Evolutionary conservation across 306 rosid species (phyloP), one percentile per base, ranked within the genome.

Genomic region (Vicia villosa): DNA sequence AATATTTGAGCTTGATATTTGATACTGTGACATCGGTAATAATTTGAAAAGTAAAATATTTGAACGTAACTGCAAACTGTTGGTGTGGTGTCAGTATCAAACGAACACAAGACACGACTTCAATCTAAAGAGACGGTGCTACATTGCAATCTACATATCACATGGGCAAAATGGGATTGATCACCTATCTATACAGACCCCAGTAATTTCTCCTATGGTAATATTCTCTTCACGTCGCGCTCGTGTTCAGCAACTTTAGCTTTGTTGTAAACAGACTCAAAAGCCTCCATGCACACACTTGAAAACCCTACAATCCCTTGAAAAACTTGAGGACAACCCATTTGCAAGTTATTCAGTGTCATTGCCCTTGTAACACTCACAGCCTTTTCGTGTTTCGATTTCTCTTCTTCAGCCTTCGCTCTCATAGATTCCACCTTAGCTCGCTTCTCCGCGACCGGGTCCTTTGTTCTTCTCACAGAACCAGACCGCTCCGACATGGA

Each of bases 301-400:
- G 99, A 94, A 81, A 94, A 94, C 72, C 96, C 99, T 3, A 91
- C 99, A 66, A 94, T 86, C 1, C 95, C 92, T 77, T 94, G 96
- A 52, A 94, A 94, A 51, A 94, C 97, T 28, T 94, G 96, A 0
- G 99, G 99, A 72, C 91, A 87, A 34, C 97, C 84, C 96, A 94
- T 91, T 85, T 94, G 99, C 81, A 94, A 46, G 90, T 87, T 94
- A 46, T 89, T 91, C 52, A 94, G 75, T 10, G 99, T 94, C 97
- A 91, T 89, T 19, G 96, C 85, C 73, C 99, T 72, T 0, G 99
- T 89, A 41, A 91, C 89, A 59, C 88, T 80, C 40, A 89, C 88
- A 4, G 81, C 77, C 64, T 89, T 94, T 36, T 91, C 99, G 76
- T 94, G 84, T 76, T 86, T 91, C 38, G 19, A 83, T 83, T 89